Percentiles rank a stretch among this genome's conserved stretches.
These are phyloP conservation scores for Torrubiellomyces zombiae DNA, from an alignment of 2,329 filamentous ascomycete genomes.

Conservation along the genomic window DNA sequence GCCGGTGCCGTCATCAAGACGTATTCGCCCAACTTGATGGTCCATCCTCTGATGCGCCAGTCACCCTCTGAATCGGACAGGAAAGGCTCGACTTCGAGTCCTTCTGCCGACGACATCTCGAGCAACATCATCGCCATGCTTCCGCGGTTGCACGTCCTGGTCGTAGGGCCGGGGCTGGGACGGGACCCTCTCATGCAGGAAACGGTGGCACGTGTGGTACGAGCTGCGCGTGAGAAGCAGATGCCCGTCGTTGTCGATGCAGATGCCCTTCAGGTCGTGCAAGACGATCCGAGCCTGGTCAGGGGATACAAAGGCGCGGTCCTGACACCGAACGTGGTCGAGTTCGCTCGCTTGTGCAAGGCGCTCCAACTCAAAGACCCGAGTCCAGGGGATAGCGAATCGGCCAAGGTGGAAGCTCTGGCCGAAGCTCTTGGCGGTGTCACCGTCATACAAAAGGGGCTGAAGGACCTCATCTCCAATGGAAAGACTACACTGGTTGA, in stretches of 20 bases:
- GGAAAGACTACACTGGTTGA: conserved; percentile 58
- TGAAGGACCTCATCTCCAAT: conserved; percentile 67
- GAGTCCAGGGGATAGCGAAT: conserved; percentile 17
- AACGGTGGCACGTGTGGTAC: conserved; percentile 63
- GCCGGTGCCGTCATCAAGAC: conserved; percentile 87
- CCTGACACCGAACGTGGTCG: conserved; percentile 86
- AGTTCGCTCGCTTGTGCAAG: conserved; percentile 72
- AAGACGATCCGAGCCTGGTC: conserved; percentile 59
- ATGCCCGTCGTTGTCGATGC: conserved; percentile 84
- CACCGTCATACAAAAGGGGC: conserved; percentile 81
- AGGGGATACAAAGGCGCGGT: conserved; percentile 71
- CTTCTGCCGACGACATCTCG: conserved; percentile 44
- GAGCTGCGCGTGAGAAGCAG: conserved; percentile 52
- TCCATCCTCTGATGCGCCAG: conserved; percentile 88
- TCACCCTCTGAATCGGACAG: conserved; percentile 18
- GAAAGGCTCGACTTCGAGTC: conserved; percentile 22
- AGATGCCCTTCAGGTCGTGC: conserved; percentile 68
- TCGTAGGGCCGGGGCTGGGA: conserved; percentile 83
- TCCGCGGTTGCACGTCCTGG: conserved; percentile 73
- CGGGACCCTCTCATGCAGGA: conserved; percentile 82
- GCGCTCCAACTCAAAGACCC: conserved; percentile 48
- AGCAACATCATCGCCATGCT: conserved; percentile 62
- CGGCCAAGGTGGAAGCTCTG: conserved; percentile 43
- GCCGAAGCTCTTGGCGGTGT: conserved; percentile 69
- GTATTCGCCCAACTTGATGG: conserved; percentile 97